Percentiles rank a stretch among this genome's conserved stretches.
These are phyloP conservation scores for Heliosperma pusillum DNA, from an alignment of 148 eudicot species.

Conservation along the genomic window DNA sequence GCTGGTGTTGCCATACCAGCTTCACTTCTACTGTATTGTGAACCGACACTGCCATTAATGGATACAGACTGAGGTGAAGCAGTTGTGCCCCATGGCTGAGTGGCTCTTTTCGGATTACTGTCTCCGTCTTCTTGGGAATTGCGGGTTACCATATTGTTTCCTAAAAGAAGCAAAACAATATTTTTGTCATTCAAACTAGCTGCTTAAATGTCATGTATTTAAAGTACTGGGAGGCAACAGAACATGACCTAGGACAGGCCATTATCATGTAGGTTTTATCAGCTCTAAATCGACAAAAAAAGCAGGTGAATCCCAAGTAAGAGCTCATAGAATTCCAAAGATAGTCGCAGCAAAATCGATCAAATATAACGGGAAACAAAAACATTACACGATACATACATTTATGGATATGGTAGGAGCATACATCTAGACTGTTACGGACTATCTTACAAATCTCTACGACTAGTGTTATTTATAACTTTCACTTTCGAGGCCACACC, in stretches of 20 bases:
- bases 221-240: neutral
- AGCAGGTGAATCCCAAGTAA: too few species aligned
- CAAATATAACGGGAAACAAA: too few species aligned
- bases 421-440: too few species aligned
- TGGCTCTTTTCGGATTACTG: slow-evolving; percentile 38
- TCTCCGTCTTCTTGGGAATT: slow-evolving; percentile 40
- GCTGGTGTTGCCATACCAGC: slow-evolving; percentile 55
- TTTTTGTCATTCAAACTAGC: neutral
- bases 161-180: neutral
- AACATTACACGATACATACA: too few species aligned
- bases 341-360: too few species aligned
- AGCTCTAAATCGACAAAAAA: too few species aligned
- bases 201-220: neutral
- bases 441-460: too few species aligned
- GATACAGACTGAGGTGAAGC: slow-evolving; percentile 81
- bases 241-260: neutral
- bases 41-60: slow-evolving; percentile 80
- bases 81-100: slow-evolving; percentile 68
- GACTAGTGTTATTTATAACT: too few species aligned
- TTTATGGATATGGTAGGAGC: too few species aligned
- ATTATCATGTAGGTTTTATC: too few species aligned
- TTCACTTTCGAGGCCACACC: too few species aligned
- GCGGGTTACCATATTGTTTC: slow-evolving; percentile 35
- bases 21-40: slow-evolving; percentile 65
- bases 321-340: neutral